These are phyloP conservation scores for Coccomyxa sp. DNA, from an alignment of 139 green algal genomes.

Conservation along the genomic window DNA sequence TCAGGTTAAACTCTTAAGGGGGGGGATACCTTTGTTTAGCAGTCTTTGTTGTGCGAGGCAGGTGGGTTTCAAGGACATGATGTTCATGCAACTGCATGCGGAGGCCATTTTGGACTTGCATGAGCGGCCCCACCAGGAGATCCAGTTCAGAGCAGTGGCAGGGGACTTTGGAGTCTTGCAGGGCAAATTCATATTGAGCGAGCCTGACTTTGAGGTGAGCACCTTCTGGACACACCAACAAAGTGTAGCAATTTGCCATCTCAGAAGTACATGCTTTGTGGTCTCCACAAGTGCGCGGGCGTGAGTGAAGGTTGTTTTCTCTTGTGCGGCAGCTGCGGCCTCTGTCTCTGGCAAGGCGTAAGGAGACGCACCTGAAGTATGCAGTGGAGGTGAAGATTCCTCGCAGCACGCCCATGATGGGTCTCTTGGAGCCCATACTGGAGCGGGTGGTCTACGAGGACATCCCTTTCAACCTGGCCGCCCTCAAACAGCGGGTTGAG, in stretches of 20 bases:
- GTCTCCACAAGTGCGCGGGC: too few relatives aligned
- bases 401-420: conserved; percentile 20
- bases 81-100: conserved; percentile 54
- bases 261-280: too few relatives aligned
- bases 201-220: conserved; percentile 3
- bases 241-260: not conserved
- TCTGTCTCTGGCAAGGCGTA: not conserved
- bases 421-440: conserved; percentile 51
- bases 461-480: conserved; percentile 45
- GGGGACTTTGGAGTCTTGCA: conserved; percentile 54
- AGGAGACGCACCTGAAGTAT: conserved; percentile 50
- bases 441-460: conserved; percentile 58
- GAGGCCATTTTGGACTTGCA: conserved; percentile 54
- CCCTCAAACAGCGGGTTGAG: conserved; percentile 48
- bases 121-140: conserved; percentile 37
- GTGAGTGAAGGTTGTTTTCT: too few relatives aligned
- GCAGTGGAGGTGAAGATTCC: conserved; percentile 54
- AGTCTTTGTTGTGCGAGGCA: conserved; percentile 7
- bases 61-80: conserved; percentile 54
- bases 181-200: conserved; percentile 58
- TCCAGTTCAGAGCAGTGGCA: conserved; percentile 51
- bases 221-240: not conserved
- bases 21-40: too few relatives aligned
- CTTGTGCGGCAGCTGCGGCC: too few relatives aligned
- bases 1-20: not conserved